Evolutionary conservation across 73 alveolate genomes (phyloP), one percentile per base, ranked within the genome.

Genomic region (Blepharisma japonicum): DNA sequence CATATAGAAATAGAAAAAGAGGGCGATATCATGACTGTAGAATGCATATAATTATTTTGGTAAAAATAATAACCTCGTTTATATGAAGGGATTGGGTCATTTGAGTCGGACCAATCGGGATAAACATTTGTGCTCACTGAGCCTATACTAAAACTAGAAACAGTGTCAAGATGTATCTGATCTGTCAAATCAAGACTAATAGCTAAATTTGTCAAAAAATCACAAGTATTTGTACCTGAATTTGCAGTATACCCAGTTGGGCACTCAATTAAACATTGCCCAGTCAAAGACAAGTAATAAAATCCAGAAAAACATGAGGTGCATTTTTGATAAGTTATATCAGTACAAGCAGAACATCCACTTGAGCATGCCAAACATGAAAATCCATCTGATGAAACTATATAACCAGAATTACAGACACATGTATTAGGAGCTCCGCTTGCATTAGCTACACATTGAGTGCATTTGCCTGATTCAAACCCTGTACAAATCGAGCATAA

Each of bases 401-500:
- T 14, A 25, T 61, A 61, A 1, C 23, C 14, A n/a, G 47, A 9
- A 61, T 61, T 61, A 5, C 74, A 61, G 47, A 14, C 23, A 25
- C 74, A 61, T 32, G 42, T 3, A 20, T 39, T 39, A 18, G 50
- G 14, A 18, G 74, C 38, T 18, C 14, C 18, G 2, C 47, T 14
- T 61, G 74, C 74, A 61, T 61, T 61, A 18, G 74, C 4, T 61
- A 14, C 23, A 61, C 74, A 61, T 61, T 61, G 38, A 18, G 74
- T 61, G 47, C 74, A 61, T 18, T n/a, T 61, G 11, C 74, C 74
- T 61, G 38, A 8, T 0, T 2, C 23, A 25, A 61, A 61, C 2
- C 23, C 74, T 20, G 74, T 20, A 5, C 74, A 61, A 20, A 9
- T 61, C 14, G 14, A 14, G 23, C 74, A 61, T n/a, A 18, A 14